phyloP scores from a whole-genome alignment of 352 stramenopile species.

The Pythium angustatum region DNA sequence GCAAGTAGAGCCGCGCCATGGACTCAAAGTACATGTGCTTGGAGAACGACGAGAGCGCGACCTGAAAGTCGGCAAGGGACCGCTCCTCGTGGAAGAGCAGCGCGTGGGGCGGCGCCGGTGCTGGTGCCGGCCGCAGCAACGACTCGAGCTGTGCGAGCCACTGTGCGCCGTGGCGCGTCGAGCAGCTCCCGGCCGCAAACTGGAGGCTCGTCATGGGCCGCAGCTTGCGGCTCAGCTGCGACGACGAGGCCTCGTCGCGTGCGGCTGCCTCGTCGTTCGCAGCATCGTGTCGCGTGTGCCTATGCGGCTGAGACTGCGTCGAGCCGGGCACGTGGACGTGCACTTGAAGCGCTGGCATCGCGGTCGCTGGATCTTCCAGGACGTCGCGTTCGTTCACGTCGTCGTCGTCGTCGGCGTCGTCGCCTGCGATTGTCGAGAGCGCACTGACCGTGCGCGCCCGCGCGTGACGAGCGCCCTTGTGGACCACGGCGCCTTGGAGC shows the following conservation, averaged over 20 bases:
- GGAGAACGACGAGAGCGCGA: slow-evolving; percentile 70
- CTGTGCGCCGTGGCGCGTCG: slow-evolving; percentile 51
- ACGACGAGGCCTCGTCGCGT: slow-evolving; percentile 33
- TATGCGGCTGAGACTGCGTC: neutral
- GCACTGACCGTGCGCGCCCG: slow-evolving; percentile 45
- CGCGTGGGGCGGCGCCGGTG: slow-evolving; percentile 44
- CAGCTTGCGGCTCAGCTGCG: slow-evolving; percentile 71
- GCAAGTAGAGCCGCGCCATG: slow-evolving; percentile 76
- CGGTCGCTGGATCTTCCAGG: slow-evolving; percentile 1
- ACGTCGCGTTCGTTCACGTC: slow-evolving; percentile 8
- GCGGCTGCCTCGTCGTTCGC: slow-evolving; percentile 23
- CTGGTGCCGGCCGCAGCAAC: slow-evolving; percentile 41
- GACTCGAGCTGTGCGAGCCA: slow-evolving; percentile 77
- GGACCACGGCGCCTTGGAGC: slow-evolving; percentile 43
- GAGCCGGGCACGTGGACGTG: slow-evolving; percentile 11
- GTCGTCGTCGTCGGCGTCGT: slow-evolving; percentile 18
- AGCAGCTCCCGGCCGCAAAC: slow-evolving; percentile 66
- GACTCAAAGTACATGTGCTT: slow-evolving; percentile 90
- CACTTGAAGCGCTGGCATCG: slow-evolving; percentile 8
- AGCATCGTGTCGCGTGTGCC: too few relatives aligned
- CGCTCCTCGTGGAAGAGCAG: slow-evolving; percentile 86
- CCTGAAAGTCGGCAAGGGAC: slow-evolving; percentile 63
- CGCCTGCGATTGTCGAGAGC: slow-evolving; percentile 43
- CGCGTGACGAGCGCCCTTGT: slow-evolving; percentile 31
- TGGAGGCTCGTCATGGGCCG: slow-evolving; percentile 79